Base-by-base conservation (phyloP, 2,329 filamentous ascomycete genomes). In the Kalmusia sp. region DNA sequence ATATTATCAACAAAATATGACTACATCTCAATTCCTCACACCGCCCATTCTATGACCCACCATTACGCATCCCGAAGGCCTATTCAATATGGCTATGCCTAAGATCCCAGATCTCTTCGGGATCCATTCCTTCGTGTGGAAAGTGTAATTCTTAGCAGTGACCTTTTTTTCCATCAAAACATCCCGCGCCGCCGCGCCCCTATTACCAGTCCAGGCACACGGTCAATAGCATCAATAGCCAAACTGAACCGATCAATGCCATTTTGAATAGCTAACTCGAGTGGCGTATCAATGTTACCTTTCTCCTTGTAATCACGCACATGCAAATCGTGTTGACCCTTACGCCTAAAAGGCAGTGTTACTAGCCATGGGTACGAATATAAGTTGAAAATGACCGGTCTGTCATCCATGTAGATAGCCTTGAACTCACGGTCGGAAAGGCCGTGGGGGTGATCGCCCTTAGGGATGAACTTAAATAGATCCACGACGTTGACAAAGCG, bases 231-330 rank as follows among this genome's bases (percentile, higher is more conserved):
- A 64, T 89, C 85, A 55, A 93, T 91, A 8, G 90, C 89, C 31
- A 93, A 76, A 62, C 86, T 90, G 77, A 89, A 93, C 24, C 90
- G 82, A 75, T 93, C 90, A 0, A 89, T 90, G 65, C 87, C 82
- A 75, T 93, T 93, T 54, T 89, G 82, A 68, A 92, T 90, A 24
- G 89, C 89, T 58, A 93, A 78, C 75, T 92, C 89, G 17, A 92
- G 84, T 1, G 89, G 90, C 0, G 90, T 92, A 70, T 93, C 88
- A 62, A 92, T 92, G 71, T 92, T 93, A 40, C 90, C 90, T 82
- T 93, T 92, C 79, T 93, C 89, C 67, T 84, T 87, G 79, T 92
- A 93, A 1, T 90, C 90, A 27, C 87, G 81, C n/a, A 93, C 90
- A 64, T 90, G 86, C 57, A 92, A 74, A 73, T 90, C 86, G 39